Evolutionary conservation across 1,139 yeast genomes (phyloP), one percentile per base, ranked within the genome.

Genomic region (Suhomyces anneliseae): DNA sequence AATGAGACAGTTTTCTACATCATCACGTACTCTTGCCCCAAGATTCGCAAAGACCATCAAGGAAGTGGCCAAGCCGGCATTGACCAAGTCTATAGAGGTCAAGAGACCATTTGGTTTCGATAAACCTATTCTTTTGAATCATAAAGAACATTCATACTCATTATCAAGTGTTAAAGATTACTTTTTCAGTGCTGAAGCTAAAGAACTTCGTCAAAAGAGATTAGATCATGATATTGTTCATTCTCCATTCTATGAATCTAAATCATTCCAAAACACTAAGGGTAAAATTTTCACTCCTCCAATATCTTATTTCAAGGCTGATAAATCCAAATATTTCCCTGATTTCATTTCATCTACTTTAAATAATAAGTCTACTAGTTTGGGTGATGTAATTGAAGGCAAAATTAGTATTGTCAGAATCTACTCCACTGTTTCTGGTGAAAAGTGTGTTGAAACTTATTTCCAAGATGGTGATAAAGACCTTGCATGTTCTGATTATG

Each of bases 211-310:
- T 75, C 76, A 72, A 48, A 62, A 65, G 51, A 68, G 71, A 51
- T 69, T 88, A 50, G 90, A 88, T 58, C 78, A 82, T 50, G 97
- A 90, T 63, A 79, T 90, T 54, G 82, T 88, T 35, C 89, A 86
- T 59, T 87, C 96, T n/a, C 90, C 95, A 27, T 83, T 90, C 73
- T 85, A 86, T 57, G 96, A 90, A 56, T 77, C 90, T 55, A 86
- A 88, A 59, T 83, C 88, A 1, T 92, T 84, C 62, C 74, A 86
- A 44, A 85, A 85, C 56, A 87, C 95, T 3, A 81, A 83, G 39
- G 98, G 98, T 34, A 90, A 90, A 68, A 76, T 90, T 54, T 93
- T 90, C 69, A 72, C 79, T 14, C 83, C 96, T 0, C 98, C 98
- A 0, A 72, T 78, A 10, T 81, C 92, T 1, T 85, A 80, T 55